phyloP scores from a whole-genome alignment of 495 filamentous ascomycete species.

The Tetracladium marchalianum region DNA sequence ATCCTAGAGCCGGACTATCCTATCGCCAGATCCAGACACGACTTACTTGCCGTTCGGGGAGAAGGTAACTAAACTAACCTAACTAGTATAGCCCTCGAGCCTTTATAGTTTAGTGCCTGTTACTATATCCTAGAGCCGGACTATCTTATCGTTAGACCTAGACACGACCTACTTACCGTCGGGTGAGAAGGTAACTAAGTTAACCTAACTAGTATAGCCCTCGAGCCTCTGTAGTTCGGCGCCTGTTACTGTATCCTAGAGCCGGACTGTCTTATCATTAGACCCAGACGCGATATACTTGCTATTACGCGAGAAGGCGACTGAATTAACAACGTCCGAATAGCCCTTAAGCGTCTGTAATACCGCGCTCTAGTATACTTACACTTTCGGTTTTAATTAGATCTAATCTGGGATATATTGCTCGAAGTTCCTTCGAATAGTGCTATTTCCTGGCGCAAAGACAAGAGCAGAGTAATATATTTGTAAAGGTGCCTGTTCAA shows the following conservation, averaged over 20 bases:
- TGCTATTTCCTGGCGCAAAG: conserved; percentile 24
- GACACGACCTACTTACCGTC: conserved; percentile 14
- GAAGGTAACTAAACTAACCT: conserved; percentile 4
- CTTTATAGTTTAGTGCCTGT: conserved; percentile 10
- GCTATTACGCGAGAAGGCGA: conserved; percentile 10
- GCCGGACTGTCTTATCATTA: conserved; percentile 3
- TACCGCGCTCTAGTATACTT: conserved; percentile 1
- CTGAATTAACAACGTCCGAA: neutral
- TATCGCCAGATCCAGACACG: conserved; percentile 7
- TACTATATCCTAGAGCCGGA: conserved; percentile 16
- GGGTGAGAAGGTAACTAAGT: conserved; percentile 15
- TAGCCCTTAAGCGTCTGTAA: conserved; percentile 9
- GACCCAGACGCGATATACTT: conserved; percentile 6
- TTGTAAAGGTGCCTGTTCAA: conserved; percentile 23
- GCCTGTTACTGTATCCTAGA: conserved; percentile 5
- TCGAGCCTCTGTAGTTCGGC: conserved; percentile 13
- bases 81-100: conserved; percentile 1
- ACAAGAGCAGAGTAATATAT: conserved; percentile 23
- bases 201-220: conserved; percentile 12
- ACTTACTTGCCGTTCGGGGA: conserved; percentile 8
- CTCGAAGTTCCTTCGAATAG: conserved; percentile 15
- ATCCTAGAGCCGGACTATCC: conserved; percentile 16
- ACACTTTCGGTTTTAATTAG: neutral
- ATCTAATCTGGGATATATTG: neutral
- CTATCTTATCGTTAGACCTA: conserved; percentile 5